These are phyloP conservation scores for Mayamaea pseudoterrestris DNA, from an alignment of 108 stramenopile genomes.

Conservation along the genomic window DNA sequence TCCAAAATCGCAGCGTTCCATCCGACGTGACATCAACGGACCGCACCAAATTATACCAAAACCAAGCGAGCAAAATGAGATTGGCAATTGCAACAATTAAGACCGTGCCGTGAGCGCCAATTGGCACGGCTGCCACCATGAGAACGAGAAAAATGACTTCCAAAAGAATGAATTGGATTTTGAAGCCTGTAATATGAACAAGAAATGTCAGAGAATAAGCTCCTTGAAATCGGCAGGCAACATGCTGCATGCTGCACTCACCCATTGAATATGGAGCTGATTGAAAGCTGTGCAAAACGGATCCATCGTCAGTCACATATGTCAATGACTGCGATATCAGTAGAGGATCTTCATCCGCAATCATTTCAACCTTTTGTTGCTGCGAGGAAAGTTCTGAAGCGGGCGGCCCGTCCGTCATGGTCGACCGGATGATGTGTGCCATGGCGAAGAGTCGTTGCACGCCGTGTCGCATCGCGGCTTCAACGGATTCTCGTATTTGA, in stretches of 20 bases:
- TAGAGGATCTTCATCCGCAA: slow-evolving; percentile 68
- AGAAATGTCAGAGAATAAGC: background rate
- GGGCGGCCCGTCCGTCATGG: no score
- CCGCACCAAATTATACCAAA: slow-evolving; percentile 84
- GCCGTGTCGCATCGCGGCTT: no score
- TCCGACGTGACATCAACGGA: slow-evolving; percentile 74
- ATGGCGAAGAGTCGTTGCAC: background rate
- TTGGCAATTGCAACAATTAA: slow-evolving; percentile 67
- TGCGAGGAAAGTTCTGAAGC: no score
- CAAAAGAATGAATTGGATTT: slow-evolving; percentile 54
- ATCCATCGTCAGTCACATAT: slow-evolving; percentile 83
- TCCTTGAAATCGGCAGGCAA: background rate
- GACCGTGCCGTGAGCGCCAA: slow-evolving; percentile 78
- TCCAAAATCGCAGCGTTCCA: slow-evolving; percentile 78
- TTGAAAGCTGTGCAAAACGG: slow-evolving; percentile 60
- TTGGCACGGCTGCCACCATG: slow-evolving; percentile 55
- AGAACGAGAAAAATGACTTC: slow-evolving; percentile 57
- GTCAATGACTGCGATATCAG: slow-evolving; percentile 80
- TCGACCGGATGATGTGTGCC: background rate
- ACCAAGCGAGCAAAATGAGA: slow-evolving; percentile 68
- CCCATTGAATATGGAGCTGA: slow-evolving; percentile 70
- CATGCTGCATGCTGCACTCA: slow-evolving; percentile 19
- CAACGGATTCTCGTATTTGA: no score
- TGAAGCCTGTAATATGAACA: slow-evolving; percentile 46
- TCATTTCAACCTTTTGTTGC: slow-evolving; percentile 5